Conservation (phyloP, 2,329 filamentous ascomycete species). For the Onygenales sp. region DNA sequence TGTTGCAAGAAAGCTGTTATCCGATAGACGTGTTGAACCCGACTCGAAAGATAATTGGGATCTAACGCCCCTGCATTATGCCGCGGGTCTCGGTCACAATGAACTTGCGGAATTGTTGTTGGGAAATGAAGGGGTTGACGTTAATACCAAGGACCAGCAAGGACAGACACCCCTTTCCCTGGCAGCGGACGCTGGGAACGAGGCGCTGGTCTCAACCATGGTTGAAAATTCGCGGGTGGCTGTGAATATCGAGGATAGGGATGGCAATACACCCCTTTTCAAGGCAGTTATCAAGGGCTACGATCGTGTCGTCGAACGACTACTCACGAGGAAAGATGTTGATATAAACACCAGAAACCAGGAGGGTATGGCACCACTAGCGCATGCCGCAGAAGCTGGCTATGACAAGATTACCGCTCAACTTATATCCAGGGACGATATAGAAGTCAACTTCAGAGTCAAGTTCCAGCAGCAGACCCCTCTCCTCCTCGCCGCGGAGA, state of each 20-base stretch:
- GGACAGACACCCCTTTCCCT: neutral
- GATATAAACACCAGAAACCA: conserved; percentile 4
- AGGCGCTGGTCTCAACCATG: neutral
- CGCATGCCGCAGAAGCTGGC: neutral
- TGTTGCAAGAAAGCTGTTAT: conserved; percentile 6
- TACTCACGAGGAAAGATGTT: neutral
- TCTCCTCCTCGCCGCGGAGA: no score
- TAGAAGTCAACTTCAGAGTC: no score
- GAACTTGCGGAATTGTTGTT: conserved; percentile 2
- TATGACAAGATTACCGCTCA: no score
- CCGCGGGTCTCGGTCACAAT: conserved; percentile 1
- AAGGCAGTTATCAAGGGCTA: neutral
- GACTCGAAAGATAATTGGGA: neutral
- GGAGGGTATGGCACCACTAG: neutral
- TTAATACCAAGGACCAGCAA: conserved; percentile 1
- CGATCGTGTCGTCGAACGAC: neutral
- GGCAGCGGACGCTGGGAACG: neutral
- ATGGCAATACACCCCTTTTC: neutral
- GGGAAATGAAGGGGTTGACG: neutral
- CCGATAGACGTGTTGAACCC: conserved; percentile 5
- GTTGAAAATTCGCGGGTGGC: neutral
- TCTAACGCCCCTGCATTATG: conserved; percentile 6
- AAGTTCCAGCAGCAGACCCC: no score
- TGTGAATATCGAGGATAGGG: neutral
- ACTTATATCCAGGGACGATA: no score